A percentile compares a stretch with the other conserved stretches of the same genome.
Evolutionary conservation across 371 early-diverging fungal species (phyloP).

Genomic region (Conidiobolus incongruus): DNA sequence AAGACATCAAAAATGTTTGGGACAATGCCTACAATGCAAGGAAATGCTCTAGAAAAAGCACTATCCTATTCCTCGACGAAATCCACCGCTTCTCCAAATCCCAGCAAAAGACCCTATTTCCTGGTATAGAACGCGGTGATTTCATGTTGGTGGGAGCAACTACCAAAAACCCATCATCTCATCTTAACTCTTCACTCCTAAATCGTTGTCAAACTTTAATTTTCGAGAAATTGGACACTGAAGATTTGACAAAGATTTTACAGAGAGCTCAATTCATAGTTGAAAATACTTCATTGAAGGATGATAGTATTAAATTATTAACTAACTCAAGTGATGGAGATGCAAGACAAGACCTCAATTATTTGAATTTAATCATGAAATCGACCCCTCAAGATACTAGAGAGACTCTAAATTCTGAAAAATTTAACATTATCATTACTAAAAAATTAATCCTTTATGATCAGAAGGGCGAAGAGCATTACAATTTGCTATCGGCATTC

Average conservation of each 20-base stretch:
- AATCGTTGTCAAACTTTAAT: slow-evolving; percentile 59
- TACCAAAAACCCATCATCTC: slow-evolving; percentile 79
- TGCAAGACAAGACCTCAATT: slow-evolving; percentile 46
- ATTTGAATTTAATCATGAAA: slow-evolving; percentile 41
- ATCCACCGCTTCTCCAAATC: slow-evolving; percentile 76
- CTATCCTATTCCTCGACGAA: slow-evolving; percentile 67
- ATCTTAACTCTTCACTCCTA: slow-evolving; percentile 56
- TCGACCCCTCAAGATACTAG: too few relatives aligned
- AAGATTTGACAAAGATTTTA: slow-evolving; percentile 31
- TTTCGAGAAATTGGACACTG: slow-evolving; percentile 29
- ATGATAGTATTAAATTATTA: too few relatives aligned
- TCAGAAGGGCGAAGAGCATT: slow-evolving; percentile 64
- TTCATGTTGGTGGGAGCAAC: slow-evolving; percentile 64
- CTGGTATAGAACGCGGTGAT: slow-evolving; percentile 55
- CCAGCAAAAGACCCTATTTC: slow-evolving; percentile 71
- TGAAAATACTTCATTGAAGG: too few relatives aligned
- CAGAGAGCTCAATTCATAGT: slow-evolving; percentile 24
- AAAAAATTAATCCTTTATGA: too few relatives aligned
- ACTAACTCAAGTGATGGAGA: slow-evolving; percentile 50
- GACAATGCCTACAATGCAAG: slow-evolving; percentile 40
- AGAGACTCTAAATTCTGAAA: too few relatives aligned
- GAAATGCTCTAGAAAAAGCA: slow-evolving; percentile 27
- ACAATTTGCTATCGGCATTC: slow-evolving; percentile 66
- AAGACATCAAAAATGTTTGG: slow-evolving; percentile 24
- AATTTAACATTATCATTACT: too few relatives aligned